Conservation (phyloP, 805 yeast species). For the Suhomyces faveliae region DNA sequence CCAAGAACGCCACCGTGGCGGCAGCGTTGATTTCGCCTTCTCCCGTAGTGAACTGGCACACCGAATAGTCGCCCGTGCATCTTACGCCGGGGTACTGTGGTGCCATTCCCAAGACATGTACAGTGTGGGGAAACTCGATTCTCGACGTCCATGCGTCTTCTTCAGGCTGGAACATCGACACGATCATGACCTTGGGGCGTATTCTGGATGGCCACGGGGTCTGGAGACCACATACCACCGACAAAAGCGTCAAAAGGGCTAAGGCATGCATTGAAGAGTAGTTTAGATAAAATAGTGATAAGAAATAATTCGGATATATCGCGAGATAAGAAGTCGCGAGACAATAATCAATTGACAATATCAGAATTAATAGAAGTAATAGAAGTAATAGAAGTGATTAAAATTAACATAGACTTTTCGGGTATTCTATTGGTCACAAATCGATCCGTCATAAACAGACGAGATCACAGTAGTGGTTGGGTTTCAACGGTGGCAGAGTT, state of each 20-base stretch:
- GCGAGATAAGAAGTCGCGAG: too few relatives aligned
- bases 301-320: too few relatives aligned
- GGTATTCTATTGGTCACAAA: too few relatives aligned
- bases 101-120: constrained; percentile 62
- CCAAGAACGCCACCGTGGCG: constrained; percentile 51
- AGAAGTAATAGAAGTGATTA: too few relatives aligned
- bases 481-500: too few relatives aligned
- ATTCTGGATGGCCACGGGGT: not conserved
- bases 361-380: too few relatives aligned
- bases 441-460: too few relatives aligned
- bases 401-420: too few relatives aligned
- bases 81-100: constrained; percentile 56
- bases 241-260: not conserved
- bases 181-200: constrained; percentile 4
- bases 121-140: constrained; percentile 32
- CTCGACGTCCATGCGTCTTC: constrained; percentile 3
- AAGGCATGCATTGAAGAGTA: not conserved
- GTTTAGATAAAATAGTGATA: too few relatives aligned
- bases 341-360: too few relatives aligned
- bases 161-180: constrained; percentile 5
- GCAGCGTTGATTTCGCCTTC: constrained; percentile 72
- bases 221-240: not conserved
- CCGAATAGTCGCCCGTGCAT: constrained; percentile 50
- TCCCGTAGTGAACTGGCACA: constrained; percentile 67
- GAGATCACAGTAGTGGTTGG: too few relatives aligned